Percentiles rank a stretch among this genome's conserved stretches.
Evolutionary conservation across 2,329 filamentous ascomycete species (phyloP).

Genomic region (Talaromyces rugulosus): DNA sequence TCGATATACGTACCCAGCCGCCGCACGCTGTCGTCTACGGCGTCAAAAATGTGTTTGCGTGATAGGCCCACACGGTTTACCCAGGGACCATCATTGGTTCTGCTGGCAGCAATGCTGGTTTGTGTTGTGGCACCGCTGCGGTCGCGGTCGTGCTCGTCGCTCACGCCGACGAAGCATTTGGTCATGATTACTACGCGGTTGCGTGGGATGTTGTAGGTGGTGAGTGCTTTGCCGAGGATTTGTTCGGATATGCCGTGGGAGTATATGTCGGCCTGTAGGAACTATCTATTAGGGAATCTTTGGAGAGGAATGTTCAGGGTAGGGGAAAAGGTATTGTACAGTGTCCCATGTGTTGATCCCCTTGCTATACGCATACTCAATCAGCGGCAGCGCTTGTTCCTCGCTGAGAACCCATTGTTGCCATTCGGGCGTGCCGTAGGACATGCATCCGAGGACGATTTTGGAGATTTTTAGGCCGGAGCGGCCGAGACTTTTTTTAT

Average conservation of each 20-base stretch:
- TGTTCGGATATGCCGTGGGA: conserved; percentile 60
- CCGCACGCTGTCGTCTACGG: conserved; percentile 55
- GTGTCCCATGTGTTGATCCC: conserved; percentile 27
- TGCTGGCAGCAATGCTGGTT: not conserved
- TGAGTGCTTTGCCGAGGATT: conserved; percentile 64
- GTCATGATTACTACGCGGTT: conserved; percentile 62
- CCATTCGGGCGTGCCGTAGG: conserved; percentile 20
- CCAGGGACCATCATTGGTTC: conserved; percentile 26
- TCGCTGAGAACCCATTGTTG: conserved; percentile 20
- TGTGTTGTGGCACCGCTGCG: not conserved
- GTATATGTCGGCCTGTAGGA: conserved; percentile 35
- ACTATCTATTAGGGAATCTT: not conserved
- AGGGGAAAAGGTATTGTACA: conserved; percentile 10
- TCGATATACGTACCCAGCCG: conserved; percentile 53
- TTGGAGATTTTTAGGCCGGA: conserved; percentile 21
- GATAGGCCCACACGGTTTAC: conserved; percentile 49
- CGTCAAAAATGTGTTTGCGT: conserved; percentile 62
- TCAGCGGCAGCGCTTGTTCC: conserved; percentile 17
- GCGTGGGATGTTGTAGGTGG: conserved; percentile 62
- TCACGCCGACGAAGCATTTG: conserved; percentile 48
- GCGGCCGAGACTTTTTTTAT: not conserved
- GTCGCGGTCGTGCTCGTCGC: not conserved
- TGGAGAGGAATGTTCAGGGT: not conserved
- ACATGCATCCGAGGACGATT: conserved; percentile 18
- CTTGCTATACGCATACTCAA: conserved; percentile 22